Evolutionary conservation across 305 asterid genomes (phyloP).

Genomic region (Solanum hybrid): DNA sequence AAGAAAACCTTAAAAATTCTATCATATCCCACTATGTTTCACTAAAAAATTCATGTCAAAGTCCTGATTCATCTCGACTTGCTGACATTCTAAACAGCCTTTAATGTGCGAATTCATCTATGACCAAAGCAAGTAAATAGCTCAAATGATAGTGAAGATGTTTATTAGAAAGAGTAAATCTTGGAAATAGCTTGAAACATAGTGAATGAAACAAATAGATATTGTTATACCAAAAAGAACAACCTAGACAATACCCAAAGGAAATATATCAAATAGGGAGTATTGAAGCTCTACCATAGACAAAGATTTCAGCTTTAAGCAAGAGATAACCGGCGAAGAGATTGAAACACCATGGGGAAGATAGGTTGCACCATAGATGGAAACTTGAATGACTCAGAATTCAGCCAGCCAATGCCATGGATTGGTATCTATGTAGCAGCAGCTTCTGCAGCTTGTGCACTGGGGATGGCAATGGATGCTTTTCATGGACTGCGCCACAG

Average conservation of each 20-base stretch:
- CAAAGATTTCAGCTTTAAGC: neutral
- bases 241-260: neutral
- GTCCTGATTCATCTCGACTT: neutral
- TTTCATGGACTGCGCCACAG: constrained; percentile 37
- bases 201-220: neutral
- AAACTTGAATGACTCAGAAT: constrained; percentile 39
- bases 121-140: neutral
- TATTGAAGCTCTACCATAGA: neutral
- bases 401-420: constrained; percentile 71
- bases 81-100: neutral
- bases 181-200: neutral
- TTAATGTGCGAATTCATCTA: neutral
- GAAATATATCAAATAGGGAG: neutral
- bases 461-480: constrained; percentile 46
- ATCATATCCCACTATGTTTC: neutral
- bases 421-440: constrained; percentile 51
- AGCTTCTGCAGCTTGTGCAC: constrained; percentile 50
- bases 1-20: neutral
- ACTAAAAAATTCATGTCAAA: neutral
- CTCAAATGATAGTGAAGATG: neutral
- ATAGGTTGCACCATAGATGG: constrained; percentile 46
- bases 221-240: neutral
- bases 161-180: neutral
- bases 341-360: neutral
- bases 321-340: neutral